Conservation (phyloP, 257 asterid species). For the Coffea eugenioides region DNA sequence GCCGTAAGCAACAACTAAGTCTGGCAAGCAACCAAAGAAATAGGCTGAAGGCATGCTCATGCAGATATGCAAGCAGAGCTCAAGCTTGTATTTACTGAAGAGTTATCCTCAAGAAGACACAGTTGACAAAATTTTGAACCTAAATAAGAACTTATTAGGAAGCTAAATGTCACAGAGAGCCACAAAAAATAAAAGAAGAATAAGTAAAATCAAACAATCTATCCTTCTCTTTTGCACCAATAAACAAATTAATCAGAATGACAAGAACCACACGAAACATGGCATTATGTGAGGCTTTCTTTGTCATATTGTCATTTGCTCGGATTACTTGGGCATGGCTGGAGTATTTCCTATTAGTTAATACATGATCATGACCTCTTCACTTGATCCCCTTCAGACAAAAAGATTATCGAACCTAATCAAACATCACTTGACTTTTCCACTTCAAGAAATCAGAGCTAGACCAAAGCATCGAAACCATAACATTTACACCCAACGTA, state of each 20-base stretch:
- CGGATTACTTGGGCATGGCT: neutral
- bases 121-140: neutral
- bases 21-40: neutral
- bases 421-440: neutral
- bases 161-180: neutral
- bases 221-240: neutral
- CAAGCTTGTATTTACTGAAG: neutral
- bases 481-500: no score
- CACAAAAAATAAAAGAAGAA: no score
- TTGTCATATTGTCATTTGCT: neutral
- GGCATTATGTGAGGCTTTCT: neutral
- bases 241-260: neutral
- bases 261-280: neutral
- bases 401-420: neutral
- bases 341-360: neutral
- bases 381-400: neutral
- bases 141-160: neutral
- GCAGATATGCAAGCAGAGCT: neutral
- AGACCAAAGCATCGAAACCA: neutral
- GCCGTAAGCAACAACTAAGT: neutral
- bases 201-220: neutral
- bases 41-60: neutral
- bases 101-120: neutral
- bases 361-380: neutral
- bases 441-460: neutral